Evolutionary conservation across 2,329 filamentous ascomycete species (phyloP).

Genomic region (Aureobasidium mangrovei): DNA sequence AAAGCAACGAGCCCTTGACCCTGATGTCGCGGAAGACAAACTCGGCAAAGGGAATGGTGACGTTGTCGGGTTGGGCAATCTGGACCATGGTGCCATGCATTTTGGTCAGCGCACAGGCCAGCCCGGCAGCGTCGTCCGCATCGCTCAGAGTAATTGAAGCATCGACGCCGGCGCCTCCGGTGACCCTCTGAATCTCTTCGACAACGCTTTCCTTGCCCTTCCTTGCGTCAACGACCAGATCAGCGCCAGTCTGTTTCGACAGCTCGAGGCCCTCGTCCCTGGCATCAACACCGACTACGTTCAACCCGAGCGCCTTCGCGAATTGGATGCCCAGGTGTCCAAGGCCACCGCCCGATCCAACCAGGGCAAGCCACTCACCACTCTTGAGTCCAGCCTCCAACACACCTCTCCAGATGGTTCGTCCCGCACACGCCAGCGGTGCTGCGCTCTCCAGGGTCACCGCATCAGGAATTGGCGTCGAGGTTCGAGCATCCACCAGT

Average conservation of each 20-base stretch:
- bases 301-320: constrained; percentile 42
- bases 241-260: constrained; percentile 40
- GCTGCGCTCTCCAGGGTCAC: constrained; percentile 45
- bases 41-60: constrained; percentile 37
- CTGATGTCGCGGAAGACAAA: constrained; percentile 47
- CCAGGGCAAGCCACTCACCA: constrained; percentile 33
- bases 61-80: constrained; percentile 43
- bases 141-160: constrained; percentile 49
- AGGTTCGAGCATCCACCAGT: constrained; percentile 39
- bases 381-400: constrained; percentile 32
- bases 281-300: constrained; percentile 47
- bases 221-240: constrained; percentile 46
- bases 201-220: constrained; percentile 41
- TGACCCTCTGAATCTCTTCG: constrained; percentile 39
- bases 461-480: constrained; percentile 40
- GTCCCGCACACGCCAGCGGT: constrained; percentile 49
- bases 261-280: constrained; percentile 46
- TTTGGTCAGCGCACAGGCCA: constrained; percentile 47
- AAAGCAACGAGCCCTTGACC: constrained; percentile 36
- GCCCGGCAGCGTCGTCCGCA: constrained; percentile 40
- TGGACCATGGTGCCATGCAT: constrained; percentile 53
- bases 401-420: constrained; percentile 43
- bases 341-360: constrained; percentile 37
- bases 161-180: constrained; percentile 42
- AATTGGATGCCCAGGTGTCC: constrained; percentile 47